Evolutionary conservation across 345 rosid genomes (phyloP).

Genomic region (Populus simonii): DNA sequence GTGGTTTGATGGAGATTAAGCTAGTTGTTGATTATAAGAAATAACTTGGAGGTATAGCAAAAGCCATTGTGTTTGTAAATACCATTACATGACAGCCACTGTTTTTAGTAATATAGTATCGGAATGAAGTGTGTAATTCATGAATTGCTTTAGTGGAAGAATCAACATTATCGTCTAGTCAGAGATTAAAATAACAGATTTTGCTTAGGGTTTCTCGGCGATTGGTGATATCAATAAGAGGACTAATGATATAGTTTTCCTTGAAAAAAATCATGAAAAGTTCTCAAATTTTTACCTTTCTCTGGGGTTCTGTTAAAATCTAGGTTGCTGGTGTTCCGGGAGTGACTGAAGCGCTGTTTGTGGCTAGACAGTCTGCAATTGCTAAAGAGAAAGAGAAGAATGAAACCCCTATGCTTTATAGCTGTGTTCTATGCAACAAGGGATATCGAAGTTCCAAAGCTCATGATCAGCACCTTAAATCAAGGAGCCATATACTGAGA

Average conservation of each 20-base stretch:
- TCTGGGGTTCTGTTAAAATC: background rate
- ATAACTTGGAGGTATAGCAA: background rate
- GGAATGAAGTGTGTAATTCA: background rate
- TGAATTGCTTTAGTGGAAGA: background rate
- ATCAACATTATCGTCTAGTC: background rate
- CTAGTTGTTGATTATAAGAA: background rate
- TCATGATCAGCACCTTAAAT: conserved; percentile 78
- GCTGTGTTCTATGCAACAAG: conserved; percentile 67
- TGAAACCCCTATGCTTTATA: conserved; percentile 66
- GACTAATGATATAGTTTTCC: background rate
- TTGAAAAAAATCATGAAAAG: background rate
- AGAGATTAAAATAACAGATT: background rate
- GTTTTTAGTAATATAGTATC: too few relatives aligned
- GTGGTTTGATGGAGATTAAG: background rate
- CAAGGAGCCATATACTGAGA: conserved; percentile 54
- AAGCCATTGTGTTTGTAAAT: background rate
- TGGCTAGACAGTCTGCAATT: conserved; percentile 71
- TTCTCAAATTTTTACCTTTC: background rate
- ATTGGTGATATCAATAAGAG: background rate
- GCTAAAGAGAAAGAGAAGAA: conserved; percentile 56
- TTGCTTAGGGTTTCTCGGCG: background rate
- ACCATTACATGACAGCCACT: background rate
- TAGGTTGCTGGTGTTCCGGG: conserved; percentile 98
- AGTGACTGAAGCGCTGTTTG: conserved; percentile 77
- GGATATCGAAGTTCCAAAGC: conserved; percentile 86